Evolutionary conservation across 2,329 filamentous ascomycete species (phyloP).

Genomic region (Lanzia echinophila): DNA sequence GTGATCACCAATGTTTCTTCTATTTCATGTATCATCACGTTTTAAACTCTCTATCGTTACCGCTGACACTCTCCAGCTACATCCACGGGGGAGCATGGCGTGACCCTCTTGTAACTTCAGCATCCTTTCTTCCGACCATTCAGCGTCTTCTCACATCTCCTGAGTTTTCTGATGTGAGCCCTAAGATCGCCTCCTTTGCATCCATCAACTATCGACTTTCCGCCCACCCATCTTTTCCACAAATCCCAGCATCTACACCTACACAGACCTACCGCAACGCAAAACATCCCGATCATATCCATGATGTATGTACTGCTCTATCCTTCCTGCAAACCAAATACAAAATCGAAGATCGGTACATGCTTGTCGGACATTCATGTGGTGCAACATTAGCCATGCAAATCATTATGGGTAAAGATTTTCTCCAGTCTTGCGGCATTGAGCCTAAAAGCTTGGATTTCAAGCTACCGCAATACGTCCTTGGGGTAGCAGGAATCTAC

Average conservation of each 20-base stretch:
- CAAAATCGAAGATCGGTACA: conserved; percentile 39
- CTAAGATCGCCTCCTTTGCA: conserved; percentile 52
- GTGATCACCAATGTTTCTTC: not conserved
- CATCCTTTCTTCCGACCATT: conserved; percentile 41
- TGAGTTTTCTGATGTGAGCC: not conserved
- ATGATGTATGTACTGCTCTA: conserved; percentile 48
- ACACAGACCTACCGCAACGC: conserved; percentile 35
- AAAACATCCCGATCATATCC: conserved; percentile 54
- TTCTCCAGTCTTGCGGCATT: not conserved
- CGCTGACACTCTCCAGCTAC: conserved; percentile 13
- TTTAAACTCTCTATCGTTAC: not conserved
- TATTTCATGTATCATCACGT: not conserved
- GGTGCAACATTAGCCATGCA: conserved; percentile 60
- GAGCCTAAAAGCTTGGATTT: not conserved
- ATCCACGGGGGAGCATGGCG: conserved; percentile 60
- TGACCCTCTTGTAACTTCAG: conserved; percentile 45
- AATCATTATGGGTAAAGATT: not conserved
- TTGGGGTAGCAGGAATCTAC: conserved; percentile 59
- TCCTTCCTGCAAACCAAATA: conserved; percentile 42
- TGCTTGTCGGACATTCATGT: conserved; percentile 56
- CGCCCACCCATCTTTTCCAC: conserved; percentile 43
- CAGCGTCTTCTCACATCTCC: conserved; percentile 33
- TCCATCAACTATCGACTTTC: conserved; percentile 61
- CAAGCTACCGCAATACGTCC: not conserved
- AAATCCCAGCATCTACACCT: conserved; percentile 21